Evolutionary conservation across 169 alveolate genomes (phyloP).

Genomic region (Pseudocohnilembus persalinus): DNA sequence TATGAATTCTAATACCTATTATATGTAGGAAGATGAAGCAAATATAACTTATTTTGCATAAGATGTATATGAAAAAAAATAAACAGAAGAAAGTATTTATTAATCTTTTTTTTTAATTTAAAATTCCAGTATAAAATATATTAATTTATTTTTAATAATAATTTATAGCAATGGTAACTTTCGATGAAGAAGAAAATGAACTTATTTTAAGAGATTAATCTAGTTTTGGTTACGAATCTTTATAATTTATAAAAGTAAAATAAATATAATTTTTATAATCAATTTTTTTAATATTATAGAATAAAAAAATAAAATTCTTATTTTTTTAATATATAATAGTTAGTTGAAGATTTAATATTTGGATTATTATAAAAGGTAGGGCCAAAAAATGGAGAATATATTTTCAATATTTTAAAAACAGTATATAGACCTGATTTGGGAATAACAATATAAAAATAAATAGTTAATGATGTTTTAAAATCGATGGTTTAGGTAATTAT

Average conservation of each 20-base stretch:
- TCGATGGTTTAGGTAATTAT: not conserved
- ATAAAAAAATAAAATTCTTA: too few relatives aligned
- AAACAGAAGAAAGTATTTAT: not conserved
- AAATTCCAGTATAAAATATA: not conserved
- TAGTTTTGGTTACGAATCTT: conserved; percentile 4
- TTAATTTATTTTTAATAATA: not conserved
- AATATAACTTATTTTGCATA: not conserved
- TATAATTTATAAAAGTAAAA: conserved; percentile 15
- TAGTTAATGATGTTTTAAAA: not conserved
- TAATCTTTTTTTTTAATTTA: too few relatives aligned
- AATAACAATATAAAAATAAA: too few relatives aligned
- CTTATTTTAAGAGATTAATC: conserved; percentile 24
- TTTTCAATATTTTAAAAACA: not conserved
- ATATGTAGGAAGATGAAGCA: not conserved
- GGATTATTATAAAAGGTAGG: not conserved
- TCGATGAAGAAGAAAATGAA: conserved; percentile 31
- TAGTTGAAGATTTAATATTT: not conserved
- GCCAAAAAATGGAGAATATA: not conserved
- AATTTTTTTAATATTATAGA: too few relatives aligned
- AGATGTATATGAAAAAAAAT: not conserved
- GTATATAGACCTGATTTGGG: not conserved
- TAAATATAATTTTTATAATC: not conserved
- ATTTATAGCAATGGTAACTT: conserved; percentile 1
- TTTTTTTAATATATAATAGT: too few relatives aligned
- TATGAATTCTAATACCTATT: not conserved